Evolutionary conservation across 2,329 filamentous ascomycete species (phyloP).

Genomic region (Fusarium musae): DNA sequence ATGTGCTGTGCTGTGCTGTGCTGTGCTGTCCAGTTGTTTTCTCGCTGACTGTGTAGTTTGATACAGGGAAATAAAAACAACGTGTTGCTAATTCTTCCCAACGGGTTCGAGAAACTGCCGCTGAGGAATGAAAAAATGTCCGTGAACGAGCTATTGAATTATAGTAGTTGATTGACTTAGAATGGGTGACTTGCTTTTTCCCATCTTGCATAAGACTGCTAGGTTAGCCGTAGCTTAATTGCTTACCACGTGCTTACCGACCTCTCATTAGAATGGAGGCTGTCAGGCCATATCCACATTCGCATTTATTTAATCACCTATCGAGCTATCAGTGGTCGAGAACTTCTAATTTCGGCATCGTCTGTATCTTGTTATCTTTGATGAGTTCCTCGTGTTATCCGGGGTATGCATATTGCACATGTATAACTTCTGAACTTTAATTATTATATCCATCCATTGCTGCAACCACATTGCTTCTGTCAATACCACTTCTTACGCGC

Average conservation of each 20-base stretch:
- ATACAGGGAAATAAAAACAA: not conserved
- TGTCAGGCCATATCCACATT: constrained; percentile 5
- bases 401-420: not conserved
- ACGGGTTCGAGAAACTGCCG: not conserved
- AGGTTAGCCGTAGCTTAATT: not conserved
- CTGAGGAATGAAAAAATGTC: not conserved
- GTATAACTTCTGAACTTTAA: not conserved
- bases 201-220: not conserved
- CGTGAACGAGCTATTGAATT: not conserved
- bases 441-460: not conserved
- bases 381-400: not conserved
- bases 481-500: not conserved
- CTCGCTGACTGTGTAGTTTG: not conserved
- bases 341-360: constrained; percentile 12
- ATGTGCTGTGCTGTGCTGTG: not conserved
- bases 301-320: not conserved
- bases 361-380: not conserved
- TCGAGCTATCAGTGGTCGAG: not conserved
- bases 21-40: not conserved
- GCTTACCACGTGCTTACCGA: not conserved
- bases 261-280: constrained; percentile 3
- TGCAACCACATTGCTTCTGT: not conserved
- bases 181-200: not conserved
- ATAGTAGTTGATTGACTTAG: not conserved
- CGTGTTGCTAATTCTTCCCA: not conserved